Conservation (phyloP, 495 filamentous ascomycete genomes). For the Xylaria telfairii region DNA sequence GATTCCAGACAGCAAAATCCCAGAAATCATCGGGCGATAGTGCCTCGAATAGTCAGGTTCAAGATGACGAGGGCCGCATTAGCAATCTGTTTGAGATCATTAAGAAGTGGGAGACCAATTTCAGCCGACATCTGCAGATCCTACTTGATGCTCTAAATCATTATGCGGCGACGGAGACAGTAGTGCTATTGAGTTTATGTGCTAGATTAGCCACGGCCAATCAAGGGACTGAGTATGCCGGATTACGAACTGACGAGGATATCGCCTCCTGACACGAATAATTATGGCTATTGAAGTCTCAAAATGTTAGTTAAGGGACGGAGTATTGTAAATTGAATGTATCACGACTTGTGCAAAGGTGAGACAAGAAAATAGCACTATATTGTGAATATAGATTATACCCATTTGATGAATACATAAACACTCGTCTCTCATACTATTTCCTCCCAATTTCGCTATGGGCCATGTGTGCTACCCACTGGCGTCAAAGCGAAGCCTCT, state of each 20-base stretch:
- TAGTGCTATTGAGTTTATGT: conserved; percentile 86
- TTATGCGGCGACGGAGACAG: conserved; percentile 96
- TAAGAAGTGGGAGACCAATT: conserved; percentile 88
- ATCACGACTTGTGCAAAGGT: neutral
- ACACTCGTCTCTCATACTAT: neutral
- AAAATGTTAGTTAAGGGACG: neutral
- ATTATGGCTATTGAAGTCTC: neutral
- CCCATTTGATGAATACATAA: neutral
- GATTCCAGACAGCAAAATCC: conserved; percentile 48
- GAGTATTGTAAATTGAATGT: conserved; percentile 4
- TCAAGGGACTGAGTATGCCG: conserved; percentile 66
- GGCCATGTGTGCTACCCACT: neutral
- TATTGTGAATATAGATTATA: conserved; percentile 1
- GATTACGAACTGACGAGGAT: conserved; percentile 55
- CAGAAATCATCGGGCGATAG: conserved; percentile 40
- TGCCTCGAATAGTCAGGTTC: conserved; percentile 28
- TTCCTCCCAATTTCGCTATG: neutral
- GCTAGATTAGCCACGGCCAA: conserved; percentile 76
- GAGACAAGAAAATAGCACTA: neutral
- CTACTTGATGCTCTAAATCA: conserved; percentile 93
- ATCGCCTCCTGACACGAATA: conserved; percentile 31
- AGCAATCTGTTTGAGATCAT: conserved; percentile 84
- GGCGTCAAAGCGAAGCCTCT: neutral
- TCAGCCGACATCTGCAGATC: conserved; percentile 87
- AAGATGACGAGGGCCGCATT: conserved; percentile 68